Conservation (phyloP, 2,329 filamentous ascomycete genomes). For the Arthrobotrys sphaeroides region DNA sequence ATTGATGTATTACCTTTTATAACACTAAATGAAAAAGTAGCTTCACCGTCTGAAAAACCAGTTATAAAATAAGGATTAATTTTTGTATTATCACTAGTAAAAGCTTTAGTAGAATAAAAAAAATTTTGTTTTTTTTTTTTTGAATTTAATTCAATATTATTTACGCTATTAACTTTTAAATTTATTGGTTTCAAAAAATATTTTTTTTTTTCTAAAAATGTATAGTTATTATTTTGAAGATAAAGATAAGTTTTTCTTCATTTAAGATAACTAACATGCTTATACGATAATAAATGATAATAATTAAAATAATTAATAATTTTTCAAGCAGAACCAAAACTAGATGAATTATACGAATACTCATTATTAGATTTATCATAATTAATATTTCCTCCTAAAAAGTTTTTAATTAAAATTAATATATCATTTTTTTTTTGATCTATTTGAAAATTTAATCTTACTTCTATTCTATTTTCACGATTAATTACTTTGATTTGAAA, state of each 20-base stretch:
- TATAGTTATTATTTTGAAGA: neutral
- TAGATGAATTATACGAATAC: constrained; percentile 8
- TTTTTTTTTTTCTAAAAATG: no score
- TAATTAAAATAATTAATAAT: constrained; percentile 7
- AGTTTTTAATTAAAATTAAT: constrained; percentile 12
- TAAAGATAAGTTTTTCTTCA: constrained; percentile 6
- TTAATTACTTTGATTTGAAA: constrained; percentile 45
- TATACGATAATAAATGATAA: neutral
- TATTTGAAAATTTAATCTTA: constrained; percentile 52
- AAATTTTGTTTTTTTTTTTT: no score
- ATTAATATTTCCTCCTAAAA: constrained; percentile 7
- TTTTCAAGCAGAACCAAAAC: constrained; percentile 8
- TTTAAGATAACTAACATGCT: neutral
- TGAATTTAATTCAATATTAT: no score
- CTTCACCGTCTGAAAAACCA: no score
- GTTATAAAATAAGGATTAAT: no score
- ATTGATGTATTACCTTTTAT: no score
- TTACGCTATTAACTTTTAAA: no score
- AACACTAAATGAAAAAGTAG: no score
- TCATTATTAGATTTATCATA: neutral
- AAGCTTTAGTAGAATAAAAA: no score
- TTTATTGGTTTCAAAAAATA: no score
- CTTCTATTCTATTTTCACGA: constrained; percentile 44
- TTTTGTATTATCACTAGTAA: no score
- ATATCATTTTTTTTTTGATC: constrained; percentile 24